These are phyloP conservation scores for Naegleria lovaniensis DNA, from an alignment of 208 protist genomes.

Conservation along the genomic window DNA sequence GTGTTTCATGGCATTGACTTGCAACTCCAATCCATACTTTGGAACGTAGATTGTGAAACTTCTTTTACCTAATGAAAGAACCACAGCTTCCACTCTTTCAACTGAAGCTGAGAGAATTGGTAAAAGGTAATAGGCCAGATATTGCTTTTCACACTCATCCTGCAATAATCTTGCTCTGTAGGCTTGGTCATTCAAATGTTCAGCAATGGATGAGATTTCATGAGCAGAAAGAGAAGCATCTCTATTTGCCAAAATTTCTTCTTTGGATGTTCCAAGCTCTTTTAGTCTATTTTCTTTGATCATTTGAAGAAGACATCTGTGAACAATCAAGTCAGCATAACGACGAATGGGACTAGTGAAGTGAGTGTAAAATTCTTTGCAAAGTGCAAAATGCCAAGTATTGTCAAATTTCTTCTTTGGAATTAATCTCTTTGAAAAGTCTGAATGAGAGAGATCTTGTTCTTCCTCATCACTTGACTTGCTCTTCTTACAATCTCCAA, in stretches of 20 bases:
- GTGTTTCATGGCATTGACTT: not conserved
- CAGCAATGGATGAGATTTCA: not conserved
- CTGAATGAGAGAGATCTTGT: slow-evolving; percentile 27
- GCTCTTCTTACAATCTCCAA: not conserved
- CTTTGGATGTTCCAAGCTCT: not conserved
- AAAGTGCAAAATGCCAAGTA: slow-evolving; percentile 40
- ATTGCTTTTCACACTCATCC: not conserved
- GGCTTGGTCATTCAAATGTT: slow-evolving; percentile 17
- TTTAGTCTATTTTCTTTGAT: not conserved
- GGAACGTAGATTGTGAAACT: not conserved
- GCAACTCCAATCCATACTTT: not conserved
- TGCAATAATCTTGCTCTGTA: not conserved
- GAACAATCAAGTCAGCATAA: slow-evolving; percentile 54
- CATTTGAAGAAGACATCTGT: slow-evolving; percentile 42
- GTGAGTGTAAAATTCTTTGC: slow-evolving; percentile 49
- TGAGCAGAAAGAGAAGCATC: not conserved
- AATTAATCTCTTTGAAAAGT: not conserved
- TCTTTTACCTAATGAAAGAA: slow-evolving; percentile 17
- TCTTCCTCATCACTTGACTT: not conserved
- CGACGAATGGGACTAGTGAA: slow-evolving; percentile 55
- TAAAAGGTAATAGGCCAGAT: not conserved
- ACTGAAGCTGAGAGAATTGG: not conserved
- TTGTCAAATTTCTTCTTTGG: too few species aligned
- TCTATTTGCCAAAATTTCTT: not conserved
- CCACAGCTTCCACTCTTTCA: not conserved